phyloP scores from a whole-genome alignment of 1,284 basidiomycete genomes.

The Mycosarcoma mackinlayi region DNA sequence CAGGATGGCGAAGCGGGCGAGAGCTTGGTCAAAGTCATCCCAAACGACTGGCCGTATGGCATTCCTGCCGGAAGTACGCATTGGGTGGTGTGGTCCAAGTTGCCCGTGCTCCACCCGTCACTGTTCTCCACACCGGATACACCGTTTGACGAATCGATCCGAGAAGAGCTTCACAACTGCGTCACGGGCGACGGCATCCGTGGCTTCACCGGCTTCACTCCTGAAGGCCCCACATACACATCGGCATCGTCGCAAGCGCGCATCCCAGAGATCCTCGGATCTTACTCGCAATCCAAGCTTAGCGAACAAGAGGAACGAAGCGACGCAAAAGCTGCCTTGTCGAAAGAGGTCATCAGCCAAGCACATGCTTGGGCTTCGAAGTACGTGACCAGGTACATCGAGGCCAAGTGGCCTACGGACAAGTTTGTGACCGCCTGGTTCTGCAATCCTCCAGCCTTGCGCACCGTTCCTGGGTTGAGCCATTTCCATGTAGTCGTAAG shows the following conservation, averaged over 20 bases:
- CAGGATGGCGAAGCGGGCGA: conserved; percentile 7
- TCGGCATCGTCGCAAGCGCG: background rate
- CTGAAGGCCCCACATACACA: conserved; percentile 6
- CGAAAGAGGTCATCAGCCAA: conserved; percentile 3
- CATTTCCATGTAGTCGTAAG: conserved; percentile 75
- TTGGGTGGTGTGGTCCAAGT: conserved; percentile 57
- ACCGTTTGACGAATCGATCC: conserved; percentile 17
- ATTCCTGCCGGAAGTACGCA: conserved; percentile 50
- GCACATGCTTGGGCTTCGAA: conserved; percentile 48
- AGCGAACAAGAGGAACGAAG: background rate
- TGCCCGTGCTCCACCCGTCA: conserved; percentile 37
- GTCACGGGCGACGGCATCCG: conserved; percentile 56
- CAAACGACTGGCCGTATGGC: conserved; percentile 63
- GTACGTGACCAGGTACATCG: conserved; percentile 34
- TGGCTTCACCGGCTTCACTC: conserved; percentile 41
- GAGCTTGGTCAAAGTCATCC: conserved; percentile 39
- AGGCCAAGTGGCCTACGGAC: conserved; percentile 23
- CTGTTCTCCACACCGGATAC: conserved; percentile 35
- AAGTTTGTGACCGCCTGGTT: conserved; percentile 49
- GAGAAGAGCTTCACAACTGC: conserved; percentile 41
- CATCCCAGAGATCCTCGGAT: conserved; percentile 13
- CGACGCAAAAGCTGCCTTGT: background rate
- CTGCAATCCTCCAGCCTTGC: conserved; percentile 52
- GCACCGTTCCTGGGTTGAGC: conserved; percentile 54
- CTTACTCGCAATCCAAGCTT: conserved; percentile 24